Evolutionary conservation across 2,329 filamentous ascomycete species (phyloP), one percentile per base, ranked within the genome.

Genomic region (Cordyceps cicadae): DNA sequence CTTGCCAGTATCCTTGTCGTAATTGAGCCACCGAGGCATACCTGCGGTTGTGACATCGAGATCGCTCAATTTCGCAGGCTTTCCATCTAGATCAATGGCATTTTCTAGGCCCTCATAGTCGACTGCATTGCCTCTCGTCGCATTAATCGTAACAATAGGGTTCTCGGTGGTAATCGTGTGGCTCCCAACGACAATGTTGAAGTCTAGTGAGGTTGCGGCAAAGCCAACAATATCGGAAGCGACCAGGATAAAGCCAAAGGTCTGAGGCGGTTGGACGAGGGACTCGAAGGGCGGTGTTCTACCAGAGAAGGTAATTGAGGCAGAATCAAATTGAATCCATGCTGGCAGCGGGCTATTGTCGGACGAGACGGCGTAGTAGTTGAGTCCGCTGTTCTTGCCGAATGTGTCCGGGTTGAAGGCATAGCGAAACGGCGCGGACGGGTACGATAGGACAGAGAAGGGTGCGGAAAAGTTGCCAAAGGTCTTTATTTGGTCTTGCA

Each of bases 291-390:
- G 75, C 1, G 90, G 91, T 2, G 87, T 88, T 39, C 75, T 82
- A 26, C 92, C 92, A 1, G 81, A 83, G 67, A 96, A 95, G 0
- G 79, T 80, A 45, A 96, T 75, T 0, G 73, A 78, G 2, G 70
- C 70, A 1, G 81, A 70, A 66, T 94, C 82, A 68, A 96, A 96
- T n/a, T 76, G 76, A 50, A 96, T 77, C 92, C 92, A 96, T 0
- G 90, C 87, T 21, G 92, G 92, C 41, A 96, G 76, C 41, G 92
- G 91, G n/a, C 88, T 89, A 68, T 89, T 89, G 68, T 93, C 83
- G 5, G 79, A 79, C 4, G 89, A 88, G 3, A 88, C 85, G 9
- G 90, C 89, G 69, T 94, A 93, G 71, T 92, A 96, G 62, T 85
- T 84, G 55, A 86, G 79, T 17, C 74, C 75, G 11, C 76, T 74